Percentiles rank a stretch among this genome's conserved stretches.
These are phyloP conservation scores for Ascochyta fabae DNA, from an alignment of 2,329 filamentous ascomycete genomes.

Conservation along the genomic window DNA sequence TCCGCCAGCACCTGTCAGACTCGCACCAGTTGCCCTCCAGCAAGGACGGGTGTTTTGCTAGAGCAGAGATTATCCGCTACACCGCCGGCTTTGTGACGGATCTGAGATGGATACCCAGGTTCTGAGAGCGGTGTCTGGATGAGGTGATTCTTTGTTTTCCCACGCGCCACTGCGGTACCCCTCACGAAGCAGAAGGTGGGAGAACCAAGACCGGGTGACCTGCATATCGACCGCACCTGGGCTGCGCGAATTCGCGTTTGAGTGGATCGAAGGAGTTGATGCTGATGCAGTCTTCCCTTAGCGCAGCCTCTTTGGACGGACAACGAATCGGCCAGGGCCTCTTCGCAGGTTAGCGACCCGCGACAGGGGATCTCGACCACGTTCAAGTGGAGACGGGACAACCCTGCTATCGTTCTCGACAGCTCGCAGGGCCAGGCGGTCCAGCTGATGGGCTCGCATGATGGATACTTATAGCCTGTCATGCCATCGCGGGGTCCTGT, in stretches of 20 bases:
- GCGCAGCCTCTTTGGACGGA: constrained; percentile 8
- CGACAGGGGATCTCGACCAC: constrained; percentile 14
- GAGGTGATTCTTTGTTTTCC: background rate
- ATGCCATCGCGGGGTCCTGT: constrained; percentile 12
- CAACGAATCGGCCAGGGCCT: constrained; percentile 2
- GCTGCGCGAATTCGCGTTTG: constrained; percentile 15
- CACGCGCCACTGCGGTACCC: background rate
- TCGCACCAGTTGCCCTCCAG: constrained; percentile 4
- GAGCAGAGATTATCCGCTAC: constrained; percentile 9
- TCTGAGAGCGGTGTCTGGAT: constrained; percentile 10
- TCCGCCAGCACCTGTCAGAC: constrained; percentile 10
- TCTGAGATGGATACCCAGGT: background rate
- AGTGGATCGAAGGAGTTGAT: constrained; percentile 15
- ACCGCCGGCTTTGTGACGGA: constrained; percentile 8
- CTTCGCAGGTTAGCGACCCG: constrained; percentile 9
- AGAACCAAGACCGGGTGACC: constrained; percentile 5
- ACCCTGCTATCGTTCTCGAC: constrained; percentile 16
- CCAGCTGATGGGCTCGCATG: constrained; percentile 17
- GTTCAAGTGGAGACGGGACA: constrained; percentile 12
- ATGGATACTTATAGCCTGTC: constrained; percentile 15
- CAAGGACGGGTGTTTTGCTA: constrained; percentile 12
- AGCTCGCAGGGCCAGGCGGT: constrained; percentile 5
- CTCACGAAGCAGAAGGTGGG: constrained; percentile 10
- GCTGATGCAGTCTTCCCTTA: constrained; percentile 11
- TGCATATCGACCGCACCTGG: constrained; percentile 19